Evolutionary conservation across 352 stramenopile species (phyloP).

Genomic region (Globisporangium recalcitrans): DNA sequence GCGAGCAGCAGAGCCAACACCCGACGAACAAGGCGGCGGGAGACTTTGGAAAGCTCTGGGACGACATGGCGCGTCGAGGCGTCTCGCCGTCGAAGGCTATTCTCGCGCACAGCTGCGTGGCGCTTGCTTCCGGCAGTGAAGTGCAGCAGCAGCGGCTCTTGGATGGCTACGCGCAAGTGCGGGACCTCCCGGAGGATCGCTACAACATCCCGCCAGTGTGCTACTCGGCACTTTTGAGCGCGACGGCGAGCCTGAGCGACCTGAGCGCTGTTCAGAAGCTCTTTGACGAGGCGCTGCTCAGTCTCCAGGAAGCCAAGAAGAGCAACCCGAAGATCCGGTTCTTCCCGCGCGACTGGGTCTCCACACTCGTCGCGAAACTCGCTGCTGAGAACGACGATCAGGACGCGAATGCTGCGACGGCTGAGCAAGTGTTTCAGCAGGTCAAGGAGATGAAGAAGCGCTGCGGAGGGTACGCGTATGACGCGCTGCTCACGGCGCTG

Average conservation of each 20-base stretch:
- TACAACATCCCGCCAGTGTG: conserved; percentile 19
- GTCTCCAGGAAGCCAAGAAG: conserved; percentile 3
- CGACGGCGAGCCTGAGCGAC: conserved; percentile 9
- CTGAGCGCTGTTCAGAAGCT: conserved; percentile 19
- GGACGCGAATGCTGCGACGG: conserved; percentile 4
- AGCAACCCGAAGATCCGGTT: conserved; percentile 10
- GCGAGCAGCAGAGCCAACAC: conserved; percentile 14
- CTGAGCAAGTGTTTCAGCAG: conserved; percentile 12
- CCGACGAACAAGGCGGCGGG: conserved; percentile 18
- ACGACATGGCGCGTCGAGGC: conserved; percentile 33
- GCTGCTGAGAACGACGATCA: background rate
- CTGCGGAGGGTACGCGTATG: conserved; percentile 27
- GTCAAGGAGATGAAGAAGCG: conserved; percentile 20
- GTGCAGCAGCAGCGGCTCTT: conserved; percentile 23
- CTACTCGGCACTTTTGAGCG: conserved; percentile 21
- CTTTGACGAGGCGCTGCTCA: conserved; percentile 22
- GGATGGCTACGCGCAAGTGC: conserved; percentile 17
- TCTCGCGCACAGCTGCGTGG: conserved; percentile 27
- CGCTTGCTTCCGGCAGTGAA: conserved; percentile 15
- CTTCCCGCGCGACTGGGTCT: conserved; percentile 25
- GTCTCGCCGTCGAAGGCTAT: conserved; percentile 31
- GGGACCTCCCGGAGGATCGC: conserved; percentile 11
- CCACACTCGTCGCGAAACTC: conserved; percentile 21
- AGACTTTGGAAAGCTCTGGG: conserved; percentile 38
- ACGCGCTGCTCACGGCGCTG: conserved; percentile 23